Base-by-base conservation (phyloP, 2,329 filamentous ascomycete species). In the Chrysosporium keratinophilum region DNA sequence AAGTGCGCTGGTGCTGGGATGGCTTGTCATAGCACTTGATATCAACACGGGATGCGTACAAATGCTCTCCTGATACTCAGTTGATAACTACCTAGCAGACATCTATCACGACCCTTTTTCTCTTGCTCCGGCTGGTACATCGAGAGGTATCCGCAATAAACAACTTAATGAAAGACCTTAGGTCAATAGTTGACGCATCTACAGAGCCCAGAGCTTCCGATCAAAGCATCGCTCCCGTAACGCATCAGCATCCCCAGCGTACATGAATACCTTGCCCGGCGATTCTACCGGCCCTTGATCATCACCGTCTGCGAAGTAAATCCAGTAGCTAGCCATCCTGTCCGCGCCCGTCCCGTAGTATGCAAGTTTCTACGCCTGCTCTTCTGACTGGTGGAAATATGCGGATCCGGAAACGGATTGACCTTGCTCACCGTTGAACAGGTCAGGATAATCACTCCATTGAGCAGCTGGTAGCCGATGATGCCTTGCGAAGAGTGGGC, bases 371-470 rank as follows among this genome's bases (percentile, higher is more conserved):
- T 34, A 37, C 5, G 46, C 51, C 34, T 56, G 40, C 20, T 54
- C 34, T 28, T 51, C 37, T 11, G 47, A 35, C 31, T 47, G 9
- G 3, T 50, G 39, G 2, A 17, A 4, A 40, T 54, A 54, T 11
- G 20, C 52, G n/a, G n/a, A n/a, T 20, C 52, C 52, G 6, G 17
- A 10, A 15, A 54, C 41, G 17, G 23, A 10, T 14, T 39, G 23
- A 20, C 51, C 37, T 34, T 14, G 37, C 2, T 17, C 33, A 12
- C 52, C 52, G 23, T 59, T 34, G 14, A 57, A 12, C 14, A 58
- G 39, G 11, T 52, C 55, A 1, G 57, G 52, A 49, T 58, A 57
- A 14, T 54, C 48, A 5, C 52, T 49, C 57, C 57, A 54, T 17
- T 15, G 20, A 19, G 46, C 20, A 45, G 50, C 19, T 42, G 3